Evolutionary conservation across 2,329 filamentous ascomycete species (phyloP).

Genomic region (Alternaria hordeiaustralica): DNA sequence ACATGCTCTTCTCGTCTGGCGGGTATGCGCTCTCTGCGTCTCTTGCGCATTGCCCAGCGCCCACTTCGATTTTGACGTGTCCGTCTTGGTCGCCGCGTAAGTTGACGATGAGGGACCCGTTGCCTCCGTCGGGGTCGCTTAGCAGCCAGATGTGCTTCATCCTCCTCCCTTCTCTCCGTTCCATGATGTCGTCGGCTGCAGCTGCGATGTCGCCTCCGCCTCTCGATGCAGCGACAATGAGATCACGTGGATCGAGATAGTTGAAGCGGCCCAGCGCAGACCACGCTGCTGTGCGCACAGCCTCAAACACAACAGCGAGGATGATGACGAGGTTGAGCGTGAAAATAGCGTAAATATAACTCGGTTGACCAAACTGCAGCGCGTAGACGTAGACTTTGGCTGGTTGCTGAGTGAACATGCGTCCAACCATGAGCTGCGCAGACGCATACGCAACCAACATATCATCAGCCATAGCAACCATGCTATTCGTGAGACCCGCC

Average conservation of each 20-base stretch:
- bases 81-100: slow-evolving; percentile 27
- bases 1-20: not conserved
- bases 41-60: not conserved
- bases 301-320: slow-evolving; percentile 30
- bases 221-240: slow-evolving; percentile 35
- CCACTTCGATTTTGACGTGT: slow-evolving; percentile 28
- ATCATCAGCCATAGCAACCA: slow-evolving; percentile 37
- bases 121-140: slow-evolving; percentile 34
- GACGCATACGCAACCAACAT: slow-evolving; percentile 42
- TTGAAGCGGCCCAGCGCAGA: slow-evolving; percentile 30
- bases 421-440: slow-evolving; percentile 45
- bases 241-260: slow-evolving; percentile 38
- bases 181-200: slow-evolving; percentile 25
- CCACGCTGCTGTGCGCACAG: slow-evolving; percentile 34
- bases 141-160: slow-evolving; percentile 31
- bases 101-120: slow-evolving; percentile 27
- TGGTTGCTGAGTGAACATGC: slow-evolving; percentile 16
- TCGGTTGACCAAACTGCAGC: slow-evolving; percentile 33
- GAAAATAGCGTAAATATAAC: slow-evolving; percentile 41
- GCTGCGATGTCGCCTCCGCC: slow-evolving; percentile 27
- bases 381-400: slow-evolving; percentile 25
- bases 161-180: slow-evolving; percentile 14
- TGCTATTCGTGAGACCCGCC: slow-evolving; percentile 30
- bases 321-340: slow-evolving; percentile 33
- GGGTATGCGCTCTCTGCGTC: not conserved